Base-by-base conservation (phyloP, 306 rosid species). In the Vigna mungo region DNA sequence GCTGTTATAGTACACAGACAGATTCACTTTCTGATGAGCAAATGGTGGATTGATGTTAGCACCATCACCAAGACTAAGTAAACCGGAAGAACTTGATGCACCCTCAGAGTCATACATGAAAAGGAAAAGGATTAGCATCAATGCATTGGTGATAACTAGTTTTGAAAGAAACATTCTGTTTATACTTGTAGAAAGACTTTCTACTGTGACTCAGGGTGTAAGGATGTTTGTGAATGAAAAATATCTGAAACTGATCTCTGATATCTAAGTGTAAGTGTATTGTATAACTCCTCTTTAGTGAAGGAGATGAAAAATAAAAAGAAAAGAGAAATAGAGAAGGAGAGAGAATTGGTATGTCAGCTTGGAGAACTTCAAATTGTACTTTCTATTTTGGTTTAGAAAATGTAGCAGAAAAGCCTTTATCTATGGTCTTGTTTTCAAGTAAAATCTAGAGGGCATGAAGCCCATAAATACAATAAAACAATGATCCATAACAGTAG, bases 1-100 rank as follows among this genome's bases (percentile, higher is more conserved):
- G 47, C 90, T 75, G 18, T 86, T 89, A 21, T 84, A 89, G 71
- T 91, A 89, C 18, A 91, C 66, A 21, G 93, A 78, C 12, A 89
- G 66, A 71, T 88, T 87, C 36, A 91, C 86, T 83, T 91, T 87
- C 63, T 82, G 63, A 65, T 78, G 5, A 59, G 46, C 66, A n/a
- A 46, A 0, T 32, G 80, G 25, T 18, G 74, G 7, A 47, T 59
- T 27, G 13, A 32, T 41, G 58, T 51, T 12, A 68, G 30, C 68
- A 20, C 25, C 53, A 47, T 46, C 18, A 70, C 2, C 47, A 56
- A 13, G 44, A 70, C 7, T 62, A 2, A 46, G 71, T 65, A 80
- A 70, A 20, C 15, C 21, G 46, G 71, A 78, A 78, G 79, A 64
- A 49, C 44, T 23, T 72, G 70, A 64, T 65, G 65, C 78, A 76